phyloP scores from a whole-genome alignment of 306 rosid species.

The Neltuma alba region DNA sequence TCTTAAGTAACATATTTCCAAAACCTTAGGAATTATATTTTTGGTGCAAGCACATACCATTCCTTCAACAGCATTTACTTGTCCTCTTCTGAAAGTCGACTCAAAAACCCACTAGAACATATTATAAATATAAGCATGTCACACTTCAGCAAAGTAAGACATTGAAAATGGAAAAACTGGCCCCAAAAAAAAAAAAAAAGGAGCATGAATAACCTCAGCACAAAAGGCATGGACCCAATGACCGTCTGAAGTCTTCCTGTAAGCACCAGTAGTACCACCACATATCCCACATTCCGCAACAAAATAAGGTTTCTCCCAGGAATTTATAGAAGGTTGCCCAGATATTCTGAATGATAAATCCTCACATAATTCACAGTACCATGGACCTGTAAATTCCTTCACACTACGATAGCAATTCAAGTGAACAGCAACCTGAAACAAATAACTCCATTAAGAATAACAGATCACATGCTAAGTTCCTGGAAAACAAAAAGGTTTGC shows the following conservation, averaged over 20 bases:
- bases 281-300: conserved; percentile 89
- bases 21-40: conserved; percentile 2
- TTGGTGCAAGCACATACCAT: conserved; percentile 65
- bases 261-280: conserved; percentile 92
- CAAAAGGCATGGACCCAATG: conserved; percentile 99
- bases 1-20: background rate
- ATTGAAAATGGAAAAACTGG: conserved; percentile 11
- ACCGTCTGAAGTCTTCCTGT: conserved; percentile 87
- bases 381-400: conserved; percentile 85
- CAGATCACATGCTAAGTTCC: conserved; percentile 14
- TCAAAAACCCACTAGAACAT: conserved; percentile 86
- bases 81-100: conserved; percentile 87
- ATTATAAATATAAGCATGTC: conserved; percentile 15
- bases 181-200: background rate
- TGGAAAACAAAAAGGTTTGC: conserved; percentile 7
- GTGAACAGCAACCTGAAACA: conserved; percentile 90
- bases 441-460: conserved; percentile 20
- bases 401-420: conserved; percentile 85
- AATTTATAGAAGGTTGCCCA: conserved; percentile 61
- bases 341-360: conserved; percentile 57
- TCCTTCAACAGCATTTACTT: conserved; percentile 74
- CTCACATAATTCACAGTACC: conserved; percentile 97
- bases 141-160: conserved; percentile 6
- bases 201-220: conserved; percentile 72
- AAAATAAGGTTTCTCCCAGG: conserved; percentile 83